phyloP scores from a whole-genome alignment of 1,139 yeast species.

The Candida sp. region DNA sequence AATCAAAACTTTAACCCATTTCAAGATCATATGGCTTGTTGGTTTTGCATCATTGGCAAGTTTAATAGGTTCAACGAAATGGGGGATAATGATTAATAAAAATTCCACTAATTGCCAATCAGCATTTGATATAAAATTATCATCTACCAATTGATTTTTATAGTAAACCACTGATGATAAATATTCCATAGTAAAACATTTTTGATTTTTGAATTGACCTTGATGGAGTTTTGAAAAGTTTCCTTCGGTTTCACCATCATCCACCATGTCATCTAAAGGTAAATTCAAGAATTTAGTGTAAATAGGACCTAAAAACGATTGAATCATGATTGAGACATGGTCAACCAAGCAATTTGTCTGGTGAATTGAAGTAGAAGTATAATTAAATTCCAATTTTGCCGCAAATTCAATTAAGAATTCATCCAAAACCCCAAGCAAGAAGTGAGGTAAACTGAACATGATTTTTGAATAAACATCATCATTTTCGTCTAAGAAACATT shows the following conservation, averaged over 20 bases:
- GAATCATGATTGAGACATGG: constrained; percentile 3
- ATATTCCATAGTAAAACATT: constrained; percentile 7
- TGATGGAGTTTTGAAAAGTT: constrained; percentile 2
- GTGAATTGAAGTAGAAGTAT: not conserved
- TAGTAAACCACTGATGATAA: constrained; percentile 8
- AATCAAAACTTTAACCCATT: constrained; percentile 19
- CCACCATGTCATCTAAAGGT: constrained; percentile 2
- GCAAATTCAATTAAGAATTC: constrained; percentile 11
- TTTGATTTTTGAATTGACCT: constrained; percentile 8
- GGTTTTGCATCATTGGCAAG: constrained; percentile 10
- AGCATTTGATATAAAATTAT: constrained; percentile 5
- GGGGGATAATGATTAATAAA: constrained; percentile 7
- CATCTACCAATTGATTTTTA: constrained; percentile 4
- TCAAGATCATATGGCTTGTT: constrained; percentile 15
- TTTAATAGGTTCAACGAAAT: constrained; percentile 12
- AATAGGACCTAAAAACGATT: constrained; percentile 9
- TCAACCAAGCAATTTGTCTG: not conserved
- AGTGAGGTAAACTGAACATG: constrained; percentile 16
- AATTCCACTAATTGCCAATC: constrained; percentile 16
- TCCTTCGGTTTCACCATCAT: constrained; percentile 1
- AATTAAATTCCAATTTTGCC: constrained; percentile 4
- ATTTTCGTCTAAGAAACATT: constrained; percentile 9
- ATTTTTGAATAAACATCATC: constrained; percentile 4
- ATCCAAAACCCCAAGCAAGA: constrained; percentile 9
- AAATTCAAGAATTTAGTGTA: constrained; percentile 6